These are phyloP conservation scores for Raffaelea deltoideospora DNA, from an alignment of 2,329 filamentous ascomycete genomes.

Conservation along the genomic window DNA sequence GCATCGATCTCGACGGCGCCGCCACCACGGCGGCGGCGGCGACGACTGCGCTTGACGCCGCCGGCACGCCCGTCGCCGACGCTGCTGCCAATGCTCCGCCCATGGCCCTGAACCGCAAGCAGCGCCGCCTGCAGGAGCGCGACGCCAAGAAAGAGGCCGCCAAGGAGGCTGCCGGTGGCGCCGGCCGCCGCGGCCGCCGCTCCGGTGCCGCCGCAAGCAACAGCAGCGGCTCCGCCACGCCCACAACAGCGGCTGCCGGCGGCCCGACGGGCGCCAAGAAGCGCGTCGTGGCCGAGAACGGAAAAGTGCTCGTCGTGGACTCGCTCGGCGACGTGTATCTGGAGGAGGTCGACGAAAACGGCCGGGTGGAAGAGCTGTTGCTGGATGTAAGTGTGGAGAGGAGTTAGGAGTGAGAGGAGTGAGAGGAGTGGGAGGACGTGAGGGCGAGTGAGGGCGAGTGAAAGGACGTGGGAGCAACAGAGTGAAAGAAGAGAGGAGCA, in stretches of 20 bases:
- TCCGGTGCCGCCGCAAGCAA: constrained; percentile 18
- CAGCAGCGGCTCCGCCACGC: constrained; percentile 15
- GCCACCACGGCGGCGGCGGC: too few relatives aligned
- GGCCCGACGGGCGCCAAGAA: constrained; percentile 66
- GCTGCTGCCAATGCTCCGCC: too few relatives aligned
- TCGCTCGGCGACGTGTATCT: constrained; percentile 83
- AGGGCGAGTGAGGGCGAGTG: too few relatives aligned
- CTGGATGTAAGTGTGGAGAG: constrained; percentile 77
- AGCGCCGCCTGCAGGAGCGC: constrained; percentile 79
- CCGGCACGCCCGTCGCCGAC: constrained; percentile 14
- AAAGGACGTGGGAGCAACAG: too few relatives aligned
- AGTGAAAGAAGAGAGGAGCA: too few relatives aligned
- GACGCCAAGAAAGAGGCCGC: constrained; percentile 57
- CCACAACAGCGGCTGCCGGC: constrained; percentile 22
- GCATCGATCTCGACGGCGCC: constrained; percentile 45
- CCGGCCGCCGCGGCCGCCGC: constrained; percentile 17
- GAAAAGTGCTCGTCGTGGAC: constrained; percentile 88
- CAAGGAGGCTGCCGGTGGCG: constrained; percentile 32
- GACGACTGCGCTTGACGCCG: too few relatives aligned
- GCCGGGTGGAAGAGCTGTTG: constrained; percentile 66
- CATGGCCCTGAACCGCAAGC: constrained; percentile 61
- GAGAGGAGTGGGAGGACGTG: too few relatives aligned
- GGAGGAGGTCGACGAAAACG: constrained; percentile 83
- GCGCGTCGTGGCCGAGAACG: constrained; percentile 83
- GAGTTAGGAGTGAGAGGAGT: too few relatives aligned